Evolutionary conservation across 306 rosid genomes (phyloP), one percentile per base, ranked within the genome.

Genomic region (Delonix regia): DNA sequence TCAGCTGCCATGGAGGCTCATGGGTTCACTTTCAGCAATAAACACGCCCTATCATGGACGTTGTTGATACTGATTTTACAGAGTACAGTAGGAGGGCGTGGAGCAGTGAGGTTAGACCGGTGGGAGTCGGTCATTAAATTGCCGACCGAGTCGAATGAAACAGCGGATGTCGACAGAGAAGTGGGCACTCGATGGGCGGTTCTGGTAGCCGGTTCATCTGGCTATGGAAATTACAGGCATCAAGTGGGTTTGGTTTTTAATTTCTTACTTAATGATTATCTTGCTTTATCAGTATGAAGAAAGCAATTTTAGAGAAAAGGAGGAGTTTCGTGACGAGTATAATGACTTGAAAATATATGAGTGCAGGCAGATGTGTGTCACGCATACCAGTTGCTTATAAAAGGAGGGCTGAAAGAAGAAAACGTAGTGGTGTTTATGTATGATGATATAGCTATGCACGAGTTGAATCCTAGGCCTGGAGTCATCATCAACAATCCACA

Each of bases 371-470:
- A 95, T 78, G 89, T 91, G 52, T 95, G 99, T 51, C 99, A 95
- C 70, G 98, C 99, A 5, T 95, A 92, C 82, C 99, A 92, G 75
- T 47, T 95, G 83, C 77, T 95, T 69, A 88, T 7, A 47, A 89
- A 85, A 69, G 98, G 97, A 3, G 99, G 99, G 53, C 6, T 95
- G 28, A 89, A 88, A 80, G 93, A 95, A 79, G 94, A 95, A 22
- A 92, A 95, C 85, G 91, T 95, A n/a, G 98, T 95, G 81, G 97
- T 95, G 69, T 92, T 95, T 61, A 92, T 92, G 99, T 95, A 89
- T 3, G 96, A 95, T 82, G 99, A 95, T 45, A 92, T 95, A 22
- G 99, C 98, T 25, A n/a, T 2, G 38, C 34, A 80, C 57, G 83
- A 33, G 0, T 24, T 91, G 66, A 95, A 95, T 83, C 98, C 99